These are phyloP conservation scores for Ministeria vibrans DNA, from an alignment of 78 protist genomes.

Conservation along the genomic window DNA sequence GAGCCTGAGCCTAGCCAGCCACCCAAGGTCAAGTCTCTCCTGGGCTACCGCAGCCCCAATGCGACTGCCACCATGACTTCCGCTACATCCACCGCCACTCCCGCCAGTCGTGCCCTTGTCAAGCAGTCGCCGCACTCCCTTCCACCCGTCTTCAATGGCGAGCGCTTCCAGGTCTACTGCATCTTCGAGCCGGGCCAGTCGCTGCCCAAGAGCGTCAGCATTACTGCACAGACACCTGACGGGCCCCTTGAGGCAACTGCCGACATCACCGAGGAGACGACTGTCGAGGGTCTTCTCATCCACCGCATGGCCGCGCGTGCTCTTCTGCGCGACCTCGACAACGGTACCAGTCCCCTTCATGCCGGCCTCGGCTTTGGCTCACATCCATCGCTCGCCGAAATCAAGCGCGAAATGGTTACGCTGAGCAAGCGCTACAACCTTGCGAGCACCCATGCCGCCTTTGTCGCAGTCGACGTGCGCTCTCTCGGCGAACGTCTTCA, in stretches of 20 bases:
- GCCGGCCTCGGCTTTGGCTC: neutral
- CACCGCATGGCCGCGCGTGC: conserved; percentile 49
- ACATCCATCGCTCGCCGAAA: neutral
- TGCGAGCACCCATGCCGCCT: conserved; percentile 28
- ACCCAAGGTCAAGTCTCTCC: neutral
- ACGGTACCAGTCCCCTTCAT: conserved; percentile 9
- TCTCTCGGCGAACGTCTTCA: neutral
- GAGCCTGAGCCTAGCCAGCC: neutral
- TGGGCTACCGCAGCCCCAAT: conserved; percentile 13
- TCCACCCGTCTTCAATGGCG: conserved; percentile 41
- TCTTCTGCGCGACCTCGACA: conserved; percentile 42
- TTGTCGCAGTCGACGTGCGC: conserved; percentile 26
- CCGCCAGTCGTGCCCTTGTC: neutral
- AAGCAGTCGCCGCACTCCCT: conserved; percentile 37
- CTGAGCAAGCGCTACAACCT: conserved; percentile 26
- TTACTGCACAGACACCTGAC: neutral
- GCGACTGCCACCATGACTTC: neutral
- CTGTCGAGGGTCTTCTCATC: conserved; percentile 6
- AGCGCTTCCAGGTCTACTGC: conserved; percentile 16
- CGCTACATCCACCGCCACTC: neutral
- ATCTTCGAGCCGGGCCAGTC: neutral
- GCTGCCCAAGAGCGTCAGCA: neutral
- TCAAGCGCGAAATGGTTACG: conserved; percentile 23
- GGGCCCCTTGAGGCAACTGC: conserved; percentile 17
- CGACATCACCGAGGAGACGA: neutral